phyloP scores from a whole-genome alignment of 2,329 filamentous ascomycete genomes.

The Sporothrix dimorphospora region DNA sequence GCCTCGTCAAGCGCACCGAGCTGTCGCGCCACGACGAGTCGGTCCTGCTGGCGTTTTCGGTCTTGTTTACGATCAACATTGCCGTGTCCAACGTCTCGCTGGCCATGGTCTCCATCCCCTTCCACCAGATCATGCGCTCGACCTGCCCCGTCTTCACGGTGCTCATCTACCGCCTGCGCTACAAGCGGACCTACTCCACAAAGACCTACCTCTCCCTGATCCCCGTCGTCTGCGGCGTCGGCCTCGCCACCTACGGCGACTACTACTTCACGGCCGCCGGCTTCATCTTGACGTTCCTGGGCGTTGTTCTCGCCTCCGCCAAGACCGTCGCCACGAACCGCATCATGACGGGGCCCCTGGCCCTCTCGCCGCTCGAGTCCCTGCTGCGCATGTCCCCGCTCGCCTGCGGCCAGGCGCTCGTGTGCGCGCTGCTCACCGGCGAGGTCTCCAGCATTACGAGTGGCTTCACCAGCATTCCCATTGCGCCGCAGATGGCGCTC shows the following conservation, averaged over 20 bases:
- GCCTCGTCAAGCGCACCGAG: constrained; percentile 56
- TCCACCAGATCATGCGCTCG: constrained; percentile 67
- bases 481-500: constrained; percentile 38
- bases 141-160: constrained; percentile 65
- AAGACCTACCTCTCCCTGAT: constrained; percentile 63
- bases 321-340: constrained; percentile 68
- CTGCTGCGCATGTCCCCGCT: constrained; percentile 65
- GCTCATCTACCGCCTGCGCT: constrained; percentile 61
- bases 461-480: constrained; percentile 16
- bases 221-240: constrained; percentile 63
- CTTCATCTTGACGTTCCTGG: constrained; percentile 58
- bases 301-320: constrained; percentile 57
- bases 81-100: constrained; percentile 35
- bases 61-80: constrained; percentile 36
- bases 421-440: constrained; percentile 55
- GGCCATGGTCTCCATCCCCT: constrained; percentile 56
- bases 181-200: constrained; percentile 56
- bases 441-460: constrained; percentile 47
- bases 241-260: constrained; percentile 63
- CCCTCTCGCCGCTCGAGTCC: constrained; percentile 61
- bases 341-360: constrained; percentile 64
- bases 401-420: constrained; percentile 57
- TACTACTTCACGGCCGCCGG: constrained; percentile 64
- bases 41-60: constrained; percentile 60
- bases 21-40: constrained; percentile 58